These are phyloP conservation scores for Trypanosoma cruzi DNA, from an alignment of 208 protist genomes.

Conservation along the genomic window DNA sequence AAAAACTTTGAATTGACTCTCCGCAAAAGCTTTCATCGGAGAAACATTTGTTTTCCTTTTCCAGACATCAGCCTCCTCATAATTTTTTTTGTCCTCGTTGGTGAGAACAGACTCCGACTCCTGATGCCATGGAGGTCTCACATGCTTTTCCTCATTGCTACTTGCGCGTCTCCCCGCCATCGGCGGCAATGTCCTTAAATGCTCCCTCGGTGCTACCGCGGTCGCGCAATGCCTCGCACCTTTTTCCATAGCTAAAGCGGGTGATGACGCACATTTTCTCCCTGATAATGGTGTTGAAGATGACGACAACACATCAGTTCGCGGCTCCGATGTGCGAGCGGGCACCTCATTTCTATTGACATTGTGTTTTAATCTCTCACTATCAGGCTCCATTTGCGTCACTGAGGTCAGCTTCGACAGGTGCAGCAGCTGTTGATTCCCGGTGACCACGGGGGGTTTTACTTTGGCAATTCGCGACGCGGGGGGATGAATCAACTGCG, in stretches of 20 bases:
- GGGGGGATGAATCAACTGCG: conserved; percentile 5
- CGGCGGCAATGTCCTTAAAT: not conserved
- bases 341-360: no score
- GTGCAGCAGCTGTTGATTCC: conserved; percentile 15
- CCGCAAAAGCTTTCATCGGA: not conserved
- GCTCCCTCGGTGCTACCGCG: not conserved
- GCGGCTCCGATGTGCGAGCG: no score
- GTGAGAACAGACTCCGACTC: not conserved
- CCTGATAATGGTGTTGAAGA: not conserved
- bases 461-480: not conserved
- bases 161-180: not conserved
- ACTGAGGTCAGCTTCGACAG: conserved; percentile 31
- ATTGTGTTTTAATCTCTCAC: not conserved
- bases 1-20: no score
- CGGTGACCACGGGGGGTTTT: not conserved
- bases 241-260: not conserved
- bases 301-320: no score
- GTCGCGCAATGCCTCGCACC: not conserved
- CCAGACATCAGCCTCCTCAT: not conserved
- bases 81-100: not conserved
- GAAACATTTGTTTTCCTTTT: not conserved
- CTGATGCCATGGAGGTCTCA: not conserved
- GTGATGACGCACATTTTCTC: not conserved
- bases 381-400: conserved; percentile 15
- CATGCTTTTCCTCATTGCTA: not conserved